Base-by-base conservation (phyloP, 2,329 filamentous ascomycete genomes). In the Pseudocercospora fijiensis region DNA sequence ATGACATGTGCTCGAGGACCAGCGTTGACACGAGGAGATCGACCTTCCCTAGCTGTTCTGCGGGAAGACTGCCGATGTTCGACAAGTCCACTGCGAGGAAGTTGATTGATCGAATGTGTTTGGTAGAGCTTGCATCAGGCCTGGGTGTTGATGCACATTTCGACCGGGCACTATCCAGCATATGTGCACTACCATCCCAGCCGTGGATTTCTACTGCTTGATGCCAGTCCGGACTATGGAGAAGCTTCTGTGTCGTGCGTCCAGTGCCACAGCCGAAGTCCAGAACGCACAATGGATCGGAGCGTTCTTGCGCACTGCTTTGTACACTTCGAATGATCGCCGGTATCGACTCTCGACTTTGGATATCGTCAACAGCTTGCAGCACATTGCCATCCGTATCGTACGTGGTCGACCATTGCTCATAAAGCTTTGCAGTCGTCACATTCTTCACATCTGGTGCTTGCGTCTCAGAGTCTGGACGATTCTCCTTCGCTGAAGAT, bases 231-330 rank as follows among this genome's bases (percentile, higher is more conserved):
- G 57, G 33, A 11, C 20, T 26, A 27, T 61, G 61, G 20, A 80
- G 70, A 1, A 89, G 77, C 45, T 84, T 84, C 2, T 80, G 65
- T 0, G 86, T 89, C 68, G 87, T 89, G 37, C 87, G 80, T 1
- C 85, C 87, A 0, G 87, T 90, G 1, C 87, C 87, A 70, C 86
- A 88, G 24, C 87, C 87, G 1, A 89, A 76, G 69, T 89, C 87
- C n/a, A 88, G 76, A 27, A 87, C 69, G 30, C 76, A 79, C 58
- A 79, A 67, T 1, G 72, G 71, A 3, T 11, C 11, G 28, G 43
- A 33, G 28, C 10, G 18, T 16, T 57, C 47, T 69, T 68, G 43
- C 69, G 55, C 16, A 68, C 67, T 45, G 61, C 64, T 52, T 30
- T 43, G 37, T 10, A 52, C 52, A 11, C 27, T 56, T 6, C 24